Evolutionary conservation across 108 stramenopile species (phyloP).

Genomic region (Cyclotella choctawhatcheeana): DNA sequence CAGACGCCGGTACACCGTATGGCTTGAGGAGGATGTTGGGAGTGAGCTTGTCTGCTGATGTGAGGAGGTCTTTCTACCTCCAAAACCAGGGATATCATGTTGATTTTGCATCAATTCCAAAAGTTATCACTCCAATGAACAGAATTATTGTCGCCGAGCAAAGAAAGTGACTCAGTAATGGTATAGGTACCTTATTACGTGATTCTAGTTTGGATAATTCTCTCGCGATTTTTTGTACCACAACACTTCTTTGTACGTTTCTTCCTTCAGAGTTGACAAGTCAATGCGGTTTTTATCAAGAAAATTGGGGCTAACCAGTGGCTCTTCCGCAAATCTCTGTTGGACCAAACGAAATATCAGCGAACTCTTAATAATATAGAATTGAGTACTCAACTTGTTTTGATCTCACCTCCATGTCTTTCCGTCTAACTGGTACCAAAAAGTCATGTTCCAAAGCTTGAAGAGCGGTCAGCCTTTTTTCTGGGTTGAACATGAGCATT

Average conservation of each 20-base stretch:
- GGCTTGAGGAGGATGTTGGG: conserved; percentile 54
- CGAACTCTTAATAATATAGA: background rate
- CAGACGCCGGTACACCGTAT: conserved; percentile 53
- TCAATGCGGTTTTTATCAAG: conserved; percentile 72
- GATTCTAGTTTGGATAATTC: conserved; percentile 5
- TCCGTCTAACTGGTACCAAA: conserved; percentile 71
- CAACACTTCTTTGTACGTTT: conserved; percentile 78
- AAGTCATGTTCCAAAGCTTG: conserved; percentile 95
- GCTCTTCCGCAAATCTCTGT: conserved; percentile 39
- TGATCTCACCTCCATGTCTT: conserved; percentile 67
- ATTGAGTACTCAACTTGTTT: background rate
- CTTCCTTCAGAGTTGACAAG: conserved; percentile 67
- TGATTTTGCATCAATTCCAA: conserved; percentile 57
- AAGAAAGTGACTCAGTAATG: conserved; percentile 17
- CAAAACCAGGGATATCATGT: conserved; percentile 53
- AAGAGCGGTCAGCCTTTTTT: conserved; percentile 85
- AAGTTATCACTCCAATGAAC: conserved; percentile 60
- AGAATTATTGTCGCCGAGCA: conserved; percentile 62
- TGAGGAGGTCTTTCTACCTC: conserved; percentile 38
- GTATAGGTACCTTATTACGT: background rate
- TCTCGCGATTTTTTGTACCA: conserved; percentile 62
- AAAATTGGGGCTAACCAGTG: conserved; percentile 74
- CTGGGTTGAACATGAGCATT: conserved; percentile 96
- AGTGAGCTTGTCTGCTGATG: conserved; percentile 51
- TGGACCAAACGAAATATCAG: background rate